Evolutionary conservation across 352 stramenopile genomes (phyloP), one percentile per base, ranked within the genome.

Genomic region (Blastocystis sp.): DNA sequence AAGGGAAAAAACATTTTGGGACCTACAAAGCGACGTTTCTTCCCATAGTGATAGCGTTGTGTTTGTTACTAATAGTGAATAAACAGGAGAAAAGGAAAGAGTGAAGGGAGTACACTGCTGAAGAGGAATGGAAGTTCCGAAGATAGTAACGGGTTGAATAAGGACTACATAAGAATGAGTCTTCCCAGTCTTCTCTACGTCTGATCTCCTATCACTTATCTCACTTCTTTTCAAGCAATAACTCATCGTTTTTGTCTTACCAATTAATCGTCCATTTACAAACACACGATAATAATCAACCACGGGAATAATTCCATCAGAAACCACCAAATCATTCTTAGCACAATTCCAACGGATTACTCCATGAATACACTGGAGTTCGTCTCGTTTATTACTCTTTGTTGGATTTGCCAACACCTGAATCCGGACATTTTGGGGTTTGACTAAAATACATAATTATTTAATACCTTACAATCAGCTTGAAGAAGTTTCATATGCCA

Each of bases 221-320:
- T 40, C 51, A 84, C 73, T 64, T 44, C 68, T 84, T 51, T 53
- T 84, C 73, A 84, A 53, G 13, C 73, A 84, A 30, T 69, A 84
- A 35, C 42, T 54, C 56, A 22, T 68, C 0, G 22, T 66, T 30
- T 42, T 27, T 42, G 73, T 84, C 30, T 66, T 66, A 15, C 73
- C 73, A 30, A 22, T 53, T 17, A 66, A 66, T 44, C 44, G 33
- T n/a, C 73, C 73, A 48, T 84, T 48, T 1, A 66, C 53, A 42
- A 54, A 84, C 6, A 84, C 48, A 22, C 73, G 51, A 27, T 37
- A 84, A 27, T 37, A 84, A n/a, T 84, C 51, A 30, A 84, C 56
- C 3, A 66, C 40, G 11, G 73, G 73, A 13, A 84, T 24, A 1
- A 69, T 54, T 6, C 48, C 56, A 17, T 84, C 56, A 0, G 27